Conservation (phyloP, 179 eudicot genomes). For the Patellifolia procumbens region DNA sequence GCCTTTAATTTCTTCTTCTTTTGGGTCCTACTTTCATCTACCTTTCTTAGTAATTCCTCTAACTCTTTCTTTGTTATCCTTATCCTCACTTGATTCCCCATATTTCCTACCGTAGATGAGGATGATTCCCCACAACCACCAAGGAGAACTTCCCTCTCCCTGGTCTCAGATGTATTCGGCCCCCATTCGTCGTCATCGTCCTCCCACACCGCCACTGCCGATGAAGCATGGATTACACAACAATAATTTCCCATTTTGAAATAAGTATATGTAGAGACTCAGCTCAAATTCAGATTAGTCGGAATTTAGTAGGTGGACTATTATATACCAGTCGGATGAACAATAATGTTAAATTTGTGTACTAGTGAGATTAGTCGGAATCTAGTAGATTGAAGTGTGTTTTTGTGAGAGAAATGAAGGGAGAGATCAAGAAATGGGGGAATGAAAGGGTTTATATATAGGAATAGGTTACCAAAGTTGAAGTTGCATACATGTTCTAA, state of each 20-base stretch:
- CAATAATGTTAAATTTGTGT: too few species aligned
- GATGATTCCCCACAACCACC: slow-evolving; percentile 23
- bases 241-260: slow-evolving; percentile 41
- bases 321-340: too few species aligned
- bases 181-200: slow-evolving; percentile 42
- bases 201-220: slow-evolving; percentile 33
- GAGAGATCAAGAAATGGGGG: slow-evolving; percentile 16
- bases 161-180: slow-evolving; percentile 14
- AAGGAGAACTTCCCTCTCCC: slow-evolving; percentile 15
- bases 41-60: slow-evolving; percentile 36
- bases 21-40: slow-evolving; percentile 20
- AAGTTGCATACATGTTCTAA: slow-evolving; percentile 21
- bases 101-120: slow-evolving; percentile 14
- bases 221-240: slow-evolving; percentile 18
- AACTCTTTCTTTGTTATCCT: slow-evolving; percentile 49
- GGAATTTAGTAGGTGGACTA: too few species aligned
- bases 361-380: too few species aligned
- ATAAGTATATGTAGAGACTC: too few species aligned
- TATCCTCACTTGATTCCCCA: slow-evolving; percentile 38
- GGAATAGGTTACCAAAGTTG: neutral
- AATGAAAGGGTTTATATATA: slow-evolving; percentile 14
- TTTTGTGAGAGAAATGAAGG: neutral
- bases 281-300: too few species aligned
- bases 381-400: too few species aligned
- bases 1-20: slow-evolving; percentile 16